A percentile compares a stretch with the other conserved stretches of the same genome.
These are phyloP conservation scores for Aureobasidium mangrovei DNA, from an alignment of 2,329 filamentous ascomycete species.

Conservation along the genomic window DNA sequence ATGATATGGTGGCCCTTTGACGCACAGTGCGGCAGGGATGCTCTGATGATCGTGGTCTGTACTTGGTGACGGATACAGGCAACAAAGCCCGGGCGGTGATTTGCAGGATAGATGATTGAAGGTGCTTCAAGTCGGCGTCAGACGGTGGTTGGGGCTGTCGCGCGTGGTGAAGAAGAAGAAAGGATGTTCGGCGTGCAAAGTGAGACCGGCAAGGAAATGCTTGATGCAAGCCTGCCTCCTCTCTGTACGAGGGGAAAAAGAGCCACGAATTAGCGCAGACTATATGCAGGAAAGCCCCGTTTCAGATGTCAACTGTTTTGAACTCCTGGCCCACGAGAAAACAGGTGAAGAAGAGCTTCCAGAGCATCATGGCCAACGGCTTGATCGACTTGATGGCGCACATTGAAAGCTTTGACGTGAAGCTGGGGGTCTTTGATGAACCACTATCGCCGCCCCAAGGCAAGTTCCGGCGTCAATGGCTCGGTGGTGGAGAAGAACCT, in stretches of 20 bases:
- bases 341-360: slow-evolving; percentile 2
- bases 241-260: slow-evolving; percentile 10
- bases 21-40: slow-evolving; percentile 13
- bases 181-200: slow-evolving; percentile 9
- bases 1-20: slow-evolving; percentile 9
- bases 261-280: slow-evolving; percentile 12
- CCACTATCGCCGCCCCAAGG: background rate
- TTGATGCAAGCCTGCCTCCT: slow-evolving; percentile 13
- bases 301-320: slow-evolving; percentile 12
- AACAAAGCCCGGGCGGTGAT: slow-evolving; percentile 10
- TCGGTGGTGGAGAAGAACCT: slow-evolving; percentile 8
- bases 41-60: slow-evolving; percentile 13
- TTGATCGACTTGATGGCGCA: slow-evolving; percentile 14
- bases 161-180: slow-evolving; percentile 6
- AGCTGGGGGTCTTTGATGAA: slow-evolving; percentile 6
- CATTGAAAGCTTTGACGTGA: slow-evolving; percentile 6
- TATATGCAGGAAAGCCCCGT: slow-evolving; percentile 14
- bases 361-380: slow-evolving; percentile 13
- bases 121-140: slow-evolving; percentile 4
- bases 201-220: slow-evolving; percentile 10
- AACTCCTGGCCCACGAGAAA: slow-evolving; percentile 1
- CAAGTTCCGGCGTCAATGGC: slow-evolving; percentile 1
- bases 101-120: slow-evolving; percentile 9
- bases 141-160: slow-evolving; percentile 11
- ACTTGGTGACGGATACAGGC: slow-evolving; percentile 9